Evolutionary conservation across 257 asterid species (phyloP).

Genomic region (Solanum paucissectum): DNA sequence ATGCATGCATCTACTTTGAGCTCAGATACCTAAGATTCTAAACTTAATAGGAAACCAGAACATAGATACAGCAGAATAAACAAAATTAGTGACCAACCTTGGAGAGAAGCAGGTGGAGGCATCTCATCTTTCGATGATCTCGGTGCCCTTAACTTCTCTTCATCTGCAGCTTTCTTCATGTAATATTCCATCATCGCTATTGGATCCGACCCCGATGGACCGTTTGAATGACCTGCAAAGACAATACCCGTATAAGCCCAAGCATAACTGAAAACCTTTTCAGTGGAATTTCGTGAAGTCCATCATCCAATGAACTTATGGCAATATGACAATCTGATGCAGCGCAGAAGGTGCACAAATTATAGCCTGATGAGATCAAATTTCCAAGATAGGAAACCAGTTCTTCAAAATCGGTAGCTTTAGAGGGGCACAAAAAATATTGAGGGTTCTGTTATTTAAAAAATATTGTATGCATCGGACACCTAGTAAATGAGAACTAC

Average conservation of each 20-base stretch:
- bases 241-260: neutral
- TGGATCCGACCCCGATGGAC: constrained; percentile 54
- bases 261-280: neutral
- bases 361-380: neutral
- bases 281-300: neutral
- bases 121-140: constrained; percentile 82
- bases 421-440: neutral
- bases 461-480: neutral
- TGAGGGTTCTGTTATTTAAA: neutral
- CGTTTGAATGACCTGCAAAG: constrained; percentile 42
- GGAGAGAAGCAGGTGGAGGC: constrained; percentile 92
- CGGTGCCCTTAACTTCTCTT: constrained; percentile 59
- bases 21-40: neutral
- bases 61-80: neutral
- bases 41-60: neutral
- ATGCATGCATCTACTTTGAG: neutral
- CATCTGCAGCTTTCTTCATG: constrained; percentile 87
- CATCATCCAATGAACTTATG: neutral
- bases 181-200: constrained; percentile 93
- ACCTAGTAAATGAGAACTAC: neutral
- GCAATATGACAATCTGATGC: neutral
- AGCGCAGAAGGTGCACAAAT: neutral
- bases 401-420: neutral
- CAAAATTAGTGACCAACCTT: constrained; percentile 27
- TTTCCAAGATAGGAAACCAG: neutral